Evolutionary conservation across 371 early-diverging fungal genomes (phyloP).

Genomic region (Apophysomyces variabilis): DNA sequence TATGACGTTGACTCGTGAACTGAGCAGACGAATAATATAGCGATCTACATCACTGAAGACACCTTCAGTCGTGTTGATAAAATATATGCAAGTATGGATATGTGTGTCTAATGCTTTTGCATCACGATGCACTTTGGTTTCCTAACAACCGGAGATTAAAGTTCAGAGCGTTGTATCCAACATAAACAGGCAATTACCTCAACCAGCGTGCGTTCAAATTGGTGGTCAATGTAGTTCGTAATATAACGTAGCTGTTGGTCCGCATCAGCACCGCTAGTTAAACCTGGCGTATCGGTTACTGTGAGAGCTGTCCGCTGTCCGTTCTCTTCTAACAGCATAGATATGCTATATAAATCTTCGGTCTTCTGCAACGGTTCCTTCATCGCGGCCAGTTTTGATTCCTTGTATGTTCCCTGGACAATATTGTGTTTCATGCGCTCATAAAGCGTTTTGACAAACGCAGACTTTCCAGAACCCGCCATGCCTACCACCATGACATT

Average conservation of each 20-base stretch:
- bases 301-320: constrained; percentile 79
- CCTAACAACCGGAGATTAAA: constrained; percentile 66
- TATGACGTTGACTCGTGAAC: constrained; percentile 89
- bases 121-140: constrained; percentile 71
- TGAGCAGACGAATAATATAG: constrained; percentile 82
- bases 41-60: constrained; percentile 82
- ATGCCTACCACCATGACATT: constrained; percentile 75
- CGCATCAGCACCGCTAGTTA: constrained; percentile 43
- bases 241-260: constrained; percentile 57
- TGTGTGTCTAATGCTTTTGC: constrained; percentile 82
- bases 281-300: constrained; percentile 84
- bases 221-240: constrained; percentile 68
- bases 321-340: constrained; percentile 76
- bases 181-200: constrained; percentile 52
- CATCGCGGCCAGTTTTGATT: constrained; percentile 31
- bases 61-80: constrained; percentile 77
- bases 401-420: constrained; percentile 34
- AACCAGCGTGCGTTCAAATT: constrained; percentile 74
- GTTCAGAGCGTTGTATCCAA: background rate
- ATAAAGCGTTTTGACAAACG: constrained; percentile 82
- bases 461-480: constrained; percentile 76
- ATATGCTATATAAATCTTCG: constrained; percentile 52
- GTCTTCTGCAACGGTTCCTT: constrained; percentile 40
- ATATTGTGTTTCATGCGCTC: constrained; percentile 44
- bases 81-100: constrained; percentile 95